Base-by-base conservation (phyloP, 345 rosid species). In the Moricandia moricandioides region DNA sequence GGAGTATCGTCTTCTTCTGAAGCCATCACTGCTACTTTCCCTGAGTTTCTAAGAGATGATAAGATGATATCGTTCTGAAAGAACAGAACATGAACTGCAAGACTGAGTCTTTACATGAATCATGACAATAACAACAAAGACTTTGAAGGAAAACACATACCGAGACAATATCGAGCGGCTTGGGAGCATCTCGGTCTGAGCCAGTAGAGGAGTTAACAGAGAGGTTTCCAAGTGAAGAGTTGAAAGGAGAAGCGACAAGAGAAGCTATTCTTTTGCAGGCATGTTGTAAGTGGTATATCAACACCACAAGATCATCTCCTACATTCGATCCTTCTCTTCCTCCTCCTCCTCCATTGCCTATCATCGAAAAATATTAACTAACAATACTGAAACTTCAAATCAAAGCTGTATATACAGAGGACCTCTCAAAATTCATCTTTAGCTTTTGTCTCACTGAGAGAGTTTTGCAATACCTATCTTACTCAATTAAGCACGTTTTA, bases 1-100 rank as follows among this genome's bases (percentile, higher is more conserved):
- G 97, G 92, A 65, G 65, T 70, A 82, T 91, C 93, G 65, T 87
- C 85, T 86, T 93, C 98, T 80, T 89, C 97, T 5, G 98, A 93
- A 72, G 98, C 98, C 98, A 91, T 86, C 71, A 88, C 92, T 17
- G 96, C 87, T 65, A 86, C 97, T 82, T 93, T 93, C 68, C 94
- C 97, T 51, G 96, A 93, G 75, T 78, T 91, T 78, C 79, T 78
- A 55, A 91, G 90, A 65, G 92, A 82, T 11, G 92, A 86, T 69
- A 93, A 80, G 64, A 93, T 86, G 60, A 91, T 89, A 57, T 91
- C 92, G 68, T 91, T 89, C 98, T 91, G 90, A 78, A 65, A 57
- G 55, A 29, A 63, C 70, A 37, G 56, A 59, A 64, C 21, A 47
- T 49, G 7, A 8, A 29, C 5, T 21, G 59, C 62, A 70, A 34